phyloP scores from a whole-genome alignment of 371 early-diverging fungal genomes.

The Mortierella sp. region DNA sequence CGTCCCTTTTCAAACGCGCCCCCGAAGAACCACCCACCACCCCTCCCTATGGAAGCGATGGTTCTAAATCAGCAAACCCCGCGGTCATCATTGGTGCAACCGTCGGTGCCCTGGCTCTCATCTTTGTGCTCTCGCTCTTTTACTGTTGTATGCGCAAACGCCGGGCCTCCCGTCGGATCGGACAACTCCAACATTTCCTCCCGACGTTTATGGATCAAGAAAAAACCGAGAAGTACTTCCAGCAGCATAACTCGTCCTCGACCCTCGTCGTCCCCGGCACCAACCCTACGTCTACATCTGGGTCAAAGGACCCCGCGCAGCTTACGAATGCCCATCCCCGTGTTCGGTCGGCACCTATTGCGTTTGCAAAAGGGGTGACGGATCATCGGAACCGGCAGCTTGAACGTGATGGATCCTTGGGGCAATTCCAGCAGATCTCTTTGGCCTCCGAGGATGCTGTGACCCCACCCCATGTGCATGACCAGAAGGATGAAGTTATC shows the following conservation, averaged over 20 bases:
- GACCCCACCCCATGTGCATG: background rate
- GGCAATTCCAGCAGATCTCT: slow-evolving; percentile 57
- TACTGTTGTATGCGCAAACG: slow-evolving; percentile 45
- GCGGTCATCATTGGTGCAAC: slow-evolving; percentile 21
- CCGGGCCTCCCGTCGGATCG: slow-evolving; percentile 47
- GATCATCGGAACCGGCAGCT: slow-evolving; percentile 48
- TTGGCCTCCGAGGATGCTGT: slow-evolving; percentile 34
- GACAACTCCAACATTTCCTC: slow-evolving; percentile 48
- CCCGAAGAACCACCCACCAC: slow-evolving; percentile 12
- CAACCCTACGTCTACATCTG: slow-evolving; percentile 1
- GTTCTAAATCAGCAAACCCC: background rate
- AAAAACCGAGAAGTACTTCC: slow-evolving; percentile 51
- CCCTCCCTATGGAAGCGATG: background rate
- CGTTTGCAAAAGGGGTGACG: slow-evolving; percentile 38
- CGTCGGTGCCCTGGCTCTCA: slow-evolving; percentile 31
- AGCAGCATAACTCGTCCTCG: slow-evolving; percentile 30
- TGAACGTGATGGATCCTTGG: slow-evolving; percentile 47
- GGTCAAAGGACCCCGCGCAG: slow-evolving; percentile 7
- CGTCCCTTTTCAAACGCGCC: slow-evolving; percentile 38
- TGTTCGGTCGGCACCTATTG: slow-evolving; percentile 43
- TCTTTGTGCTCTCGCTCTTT: slow-evolving; percentile 31
- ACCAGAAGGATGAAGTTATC: slow-evolving; percentile 21
- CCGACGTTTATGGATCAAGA: slow-evolving; percentile 56
- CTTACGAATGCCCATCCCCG: slow-evolving; percentile 44
- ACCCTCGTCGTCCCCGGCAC: slow-evolving; percentile 22